phyloP scores from a whole-genome alignment of 2,329 filamentous ascomycete genomes.

The Whalleya microplaca region DNA sequence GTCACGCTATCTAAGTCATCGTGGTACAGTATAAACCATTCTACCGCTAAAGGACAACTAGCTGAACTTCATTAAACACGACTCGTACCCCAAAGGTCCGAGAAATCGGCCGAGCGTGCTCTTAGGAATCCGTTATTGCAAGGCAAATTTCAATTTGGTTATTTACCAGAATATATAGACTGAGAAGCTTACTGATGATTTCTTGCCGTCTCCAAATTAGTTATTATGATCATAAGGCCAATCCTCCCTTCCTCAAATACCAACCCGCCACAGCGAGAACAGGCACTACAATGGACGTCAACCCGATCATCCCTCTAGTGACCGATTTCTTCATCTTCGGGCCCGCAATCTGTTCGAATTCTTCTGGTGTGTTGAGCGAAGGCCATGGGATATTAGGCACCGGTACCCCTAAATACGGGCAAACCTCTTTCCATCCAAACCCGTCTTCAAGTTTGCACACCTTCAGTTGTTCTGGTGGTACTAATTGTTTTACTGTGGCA shows the following conservation, averaged over 20 bases:
- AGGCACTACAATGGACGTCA: constrained; percentile 24
- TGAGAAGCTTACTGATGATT: background rate
- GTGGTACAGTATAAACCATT: too few species aligned
- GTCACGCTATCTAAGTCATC: too few species aligned
- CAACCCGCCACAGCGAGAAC: constrained; percentile 24
- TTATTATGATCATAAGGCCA: constrained; percentile 10
- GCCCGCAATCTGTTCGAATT: constrained; percentile 20
- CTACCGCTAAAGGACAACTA: too few species aligned
- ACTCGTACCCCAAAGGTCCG: background rate
- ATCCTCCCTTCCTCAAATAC: constrained; percentile 19
- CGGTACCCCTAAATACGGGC: constrained; percentile 30
- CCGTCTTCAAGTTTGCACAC: constrained; percentile 35
- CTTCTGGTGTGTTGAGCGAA: constrained; percentile 29
- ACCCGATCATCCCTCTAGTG: constrained; percentile 30
- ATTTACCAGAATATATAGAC: background rate
- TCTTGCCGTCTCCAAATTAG: background rate
- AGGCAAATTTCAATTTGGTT: too few species aligned
- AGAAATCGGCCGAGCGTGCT: background rate
- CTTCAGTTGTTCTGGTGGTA: constrained; percentile 32
- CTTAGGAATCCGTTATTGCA: too few species aligned
- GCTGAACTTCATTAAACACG: background rate
- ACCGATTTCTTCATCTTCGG: constrained; percentile 34
- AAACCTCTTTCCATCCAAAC: constrained; percentile 35
- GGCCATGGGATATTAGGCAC: constrained; percentile 31
- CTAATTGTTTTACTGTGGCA: constrained; percentile 32